phyloP scores from a whole-genome alignment of 441 rosid genomes.

The Eruca vesicaria region DNA sequence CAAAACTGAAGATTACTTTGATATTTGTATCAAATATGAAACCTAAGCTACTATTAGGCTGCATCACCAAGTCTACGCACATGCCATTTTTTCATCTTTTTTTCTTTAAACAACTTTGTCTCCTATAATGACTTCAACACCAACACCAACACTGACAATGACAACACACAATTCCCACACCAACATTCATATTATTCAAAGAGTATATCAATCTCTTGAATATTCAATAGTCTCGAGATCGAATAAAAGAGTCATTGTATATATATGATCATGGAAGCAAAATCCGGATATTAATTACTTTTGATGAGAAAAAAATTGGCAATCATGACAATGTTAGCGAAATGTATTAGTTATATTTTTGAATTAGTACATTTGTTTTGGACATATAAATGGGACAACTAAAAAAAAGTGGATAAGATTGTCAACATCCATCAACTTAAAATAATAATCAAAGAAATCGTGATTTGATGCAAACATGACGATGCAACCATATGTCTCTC shows the following conservation, averaged over 20 bases:
- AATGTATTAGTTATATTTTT: background rate
- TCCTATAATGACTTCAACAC: constrained; percentile 4
- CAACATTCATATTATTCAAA: background rate
- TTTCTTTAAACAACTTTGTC: constrained; percentile 1
- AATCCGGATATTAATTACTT: no score
- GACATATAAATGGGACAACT: background rate
- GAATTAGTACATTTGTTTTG: background rate
- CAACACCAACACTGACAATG: constrained; percentile 15
- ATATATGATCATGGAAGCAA: no score
- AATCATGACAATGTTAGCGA: background rate
- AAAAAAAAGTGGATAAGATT: constrained; percentile 25
- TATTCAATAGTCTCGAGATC: background rate
- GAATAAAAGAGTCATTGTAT: no score
- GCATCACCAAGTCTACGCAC: constrained; percentile 4
- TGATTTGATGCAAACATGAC: constrained; percentile 29
- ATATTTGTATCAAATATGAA: constrained; percentile 10
- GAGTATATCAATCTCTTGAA: background rate
- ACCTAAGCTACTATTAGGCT: constrained; percentile 15
- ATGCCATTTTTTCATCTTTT: background rate
- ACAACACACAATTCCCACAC: background rate
- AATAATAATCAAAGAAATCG: background rate
- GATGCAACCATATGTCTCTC: constrained; percentile 14
- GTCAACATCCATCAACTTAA: constrained; percentile 23
- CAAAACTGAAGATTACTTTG: background rate
- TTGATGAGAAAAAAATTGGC: background rate